These are phyloP conservation scores for Geotrichum bryndzae DNA, from an alignment of 1,139 yeast species.

Conservation along the genomic window DNA sequence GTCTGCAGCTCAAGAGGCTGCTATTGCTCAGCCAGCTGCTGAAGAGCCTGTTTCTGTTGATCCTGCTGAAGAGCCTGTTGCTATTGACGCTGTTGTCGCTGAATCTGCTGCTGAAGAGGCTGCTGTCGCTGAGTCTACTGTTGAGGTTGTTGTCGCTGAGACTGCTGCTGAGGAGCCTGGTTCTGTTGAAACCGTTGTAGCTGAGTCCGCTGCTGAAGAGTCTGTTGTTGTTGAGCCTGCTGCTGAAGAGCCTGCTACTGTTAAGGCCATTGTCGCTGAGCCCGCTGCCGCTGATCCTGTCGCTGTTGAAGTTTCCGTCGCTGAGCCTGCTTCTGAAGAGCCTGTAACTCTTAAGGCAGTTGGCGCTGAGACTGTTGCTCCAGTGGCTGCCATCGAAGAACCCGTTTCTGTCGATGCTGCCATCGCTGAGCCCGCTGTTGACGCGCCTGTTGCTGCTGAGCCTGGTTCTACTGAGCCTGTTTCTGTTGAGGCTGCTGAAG, in stretches of 20 bases:
- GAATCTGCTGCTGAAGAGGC: no score
- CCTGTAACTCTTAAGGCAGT: neutral
- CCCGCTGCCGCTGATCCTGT: no score
- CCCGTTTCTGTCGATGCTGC: neutral
- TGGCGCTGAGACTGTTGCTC: slow-evolving; percentile 4
- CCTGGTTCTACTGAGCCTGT: neutral
- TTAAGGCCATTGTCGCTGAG: neutral
- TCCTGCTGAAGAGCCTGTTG: no score
- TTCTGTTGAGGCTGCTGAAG: slow-evolving; percentile 1
- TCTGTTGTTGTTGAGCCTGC: neutral
- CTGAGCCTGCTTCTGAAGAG: no score
- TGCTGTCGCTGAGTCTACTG: neutral
- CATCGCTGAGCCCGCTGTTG: neutral
- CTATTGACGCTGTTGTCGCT: no score
- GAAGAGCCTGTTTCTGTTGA: neutral
- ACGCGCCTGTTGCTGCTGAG: neutral
- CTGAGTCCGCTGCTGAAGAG: neutral
- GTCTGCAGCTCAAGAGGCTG: neutral
- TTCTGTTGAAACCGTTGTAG: neutral
- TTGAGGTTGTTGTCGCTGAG: neutral
- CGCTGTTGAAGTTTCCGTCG: no score
- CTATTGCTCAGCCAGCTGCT: slow-evolving; percentile 1
- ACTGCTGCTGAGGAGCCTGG: neutral
- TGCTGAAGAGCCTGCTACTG: neutral
- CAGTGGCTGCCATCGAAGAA: slow-evolving; percentile 3